These are phyloP conservation scores for Boletus eberwhitei DNA, from an alignment of 768 basidiomycete genomes.

Conservation along the genomic window DNA sequence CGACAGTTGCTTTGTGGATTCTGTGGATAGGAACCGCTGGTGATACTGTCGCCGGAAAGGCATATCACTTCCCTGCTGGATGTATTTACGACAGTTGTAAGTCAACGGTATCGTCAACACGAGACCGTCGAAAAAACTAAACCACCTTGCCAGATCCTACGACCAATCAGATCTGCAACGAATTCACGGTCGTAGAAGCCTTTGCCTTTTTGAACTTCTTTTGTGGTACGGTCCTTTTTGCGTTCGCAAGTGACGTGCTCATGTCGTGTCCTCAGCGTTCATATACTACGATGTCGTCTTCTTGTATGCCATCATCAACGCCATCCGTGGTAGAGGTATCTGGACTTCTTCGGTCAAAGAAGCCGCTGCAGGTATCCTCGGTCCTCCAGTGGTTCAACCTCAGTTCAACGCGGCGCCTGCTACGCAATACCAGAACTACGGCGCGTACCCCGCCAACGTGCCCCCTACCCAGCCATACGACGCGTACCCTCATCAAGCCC, in stretches of 20 bases:
- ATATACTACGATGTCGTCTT: slow-evolving; percentile 22
- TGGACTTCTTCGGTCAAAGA: slow-evolving; percentile 25
- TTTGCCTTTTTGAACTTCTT: slow-evolving; percentile 24
- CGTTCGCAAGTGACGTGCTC: background rate
- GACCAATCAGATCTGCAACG: slow-evolving; percentile 13
- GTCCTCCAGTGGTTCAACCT: slow-evolving; percentile 6
- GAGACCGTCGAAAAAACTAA: background rate
- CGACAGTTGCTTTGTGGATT: slow-evolving; percentile 21
- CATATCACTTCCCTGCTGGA: slow-evolving; percentile 16
- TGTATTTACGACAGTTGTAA: slow-evolving; percentile 12
- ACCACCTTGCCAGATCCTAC: slow-evolving; percentile 5
- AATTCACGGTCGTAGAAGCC: slow-evolving; percentile 20
- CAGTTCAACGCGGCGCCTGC: slow-evolving; percentile 5
- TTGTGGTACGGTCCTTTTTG: slow-evolving; percentile 15
- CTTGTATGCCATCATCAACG: slow-evolving; percentile 22
- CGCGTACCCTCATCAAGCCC: slow-evolving; percentile 6
- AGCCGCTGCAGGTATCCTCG: slow-evolving; percentile 1
- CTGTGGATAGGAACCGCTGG: slow-evolving; percentile 20
- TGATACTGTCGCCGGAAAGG: slow-evolving; percentile 5
- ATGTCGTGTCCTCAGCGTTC: slow-evolving; percentile 14
- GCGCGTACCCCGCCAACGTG: background rate
- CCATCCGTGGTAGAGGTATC: slow-evolving; percentile 19
- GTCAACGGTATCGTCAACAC: background rate
- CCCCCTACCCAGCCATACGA: slow-evolving; percentile 7
- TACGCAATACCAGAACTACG: slow-evolving; percentile 4